Evolutionary conservation across 2,329 filamentous ascomycete genomes (phyloP).

Genomic region (Aschersonia sp.): DNA sequence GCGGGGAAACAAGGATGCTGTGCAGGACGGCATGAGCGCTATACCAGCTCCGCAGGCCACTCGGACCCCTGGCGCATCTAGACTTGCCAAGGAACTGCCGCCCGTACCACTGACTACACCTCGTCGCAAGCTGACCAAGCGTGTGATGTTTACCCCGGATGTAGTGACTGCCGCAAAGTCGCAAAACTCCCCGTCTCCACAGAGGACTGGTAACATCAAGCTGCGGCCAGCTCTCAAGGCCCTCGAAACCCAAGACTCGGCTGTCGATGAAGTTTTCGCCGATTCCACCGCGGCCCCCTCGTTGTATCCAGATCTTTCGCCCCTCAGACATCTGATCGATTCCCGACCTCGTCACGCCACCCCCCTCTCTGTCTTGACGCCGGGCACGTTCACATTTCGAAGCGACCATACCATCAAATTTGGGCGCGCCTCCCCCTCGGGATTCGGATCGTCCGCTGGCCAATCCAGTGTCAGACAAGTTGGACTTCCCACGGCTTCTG

Average conservation of each 20-base stretch:
- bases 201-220: constrained; percentile 33
- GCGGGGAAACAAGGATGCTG: constrained; percentile 21
- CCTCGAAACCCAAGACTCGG: constrained; percentile 14
- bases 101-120: constrained; percentile 47
- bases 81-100: constrained; percentile 37
- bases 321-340: constrained; percentile 18
- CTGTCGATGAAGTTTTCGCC: constrained; percentile 13
- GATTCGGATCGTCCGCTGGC: constrained; percentile 43
- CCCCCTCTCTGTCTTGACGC: constrained; percentile 23
- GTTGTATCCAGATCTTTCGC: constrained; percentile 39
- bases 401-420: constrained; percentile 51
- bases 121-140: constrained; percentile 52
- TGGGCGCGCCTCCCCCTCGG: constrained; percentile 27
- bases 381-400: constrained; percentile 50
- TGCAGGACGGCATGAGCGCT: constrained; percentile 27
- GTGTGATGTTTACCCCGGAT: constrained; percentile 66
- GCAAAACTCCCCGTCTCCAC: constrained; percentile 40
- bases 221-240: constrained; percentile 18
- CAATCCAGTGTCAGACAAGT: constrained; percentile 48
- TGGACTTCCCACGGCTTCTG: constrained; percentile 32
- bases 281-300: constrained; percentile 19
- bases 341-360: constrained; percentile 11
- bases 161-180: constrained; percentile 34
- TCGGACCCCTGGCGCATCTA: constrained; percentile 30
- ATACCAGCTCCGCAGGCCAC: constrained; percentile 31